These are phyloP conservation scores for Aspergillus brunneoviolaceus DNA, from an alignment of 2,329 filamentous ascomycete genomes.

Conservation along the genomic window DNA sequence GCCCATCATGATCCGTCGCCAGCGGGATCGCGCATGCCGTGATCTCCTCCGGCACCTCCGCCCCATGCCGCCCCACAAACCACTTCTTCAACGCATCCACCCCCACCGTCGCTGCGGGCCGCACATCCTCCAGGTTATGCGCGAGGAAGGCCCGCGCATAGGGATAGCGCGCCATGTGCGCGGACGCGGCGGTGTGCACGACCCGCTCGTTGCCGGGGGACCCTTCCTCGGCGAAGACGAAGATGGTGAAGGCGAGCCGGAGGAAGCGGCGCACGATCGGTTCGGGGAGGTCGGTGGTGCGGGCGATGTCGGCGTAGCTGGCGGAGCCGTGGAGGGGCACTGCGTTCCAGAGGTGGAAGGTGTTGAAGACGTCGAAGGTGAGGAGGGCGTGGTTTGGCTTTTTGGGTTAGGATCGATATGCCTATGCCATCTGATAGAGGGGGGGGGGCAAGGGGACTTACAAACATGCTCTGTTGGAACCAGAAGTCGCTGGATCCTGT, in stretches of 20 bases:
- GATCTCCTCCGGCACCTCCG: too few species aligned
- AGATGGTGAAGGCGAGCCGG: neutral
- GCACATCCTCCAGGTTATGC: neutral
- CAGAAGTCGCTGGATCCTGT: too few species aligned
- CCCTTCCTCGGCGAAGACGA: neutral
- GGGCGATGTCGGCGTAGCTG: neutral
- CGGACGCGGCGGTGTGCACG: neutral
- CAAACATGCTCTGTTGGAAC: too few species aligned
- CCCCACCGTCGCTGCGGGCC: neutral
- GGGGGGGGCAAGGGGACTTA: too few species aligned
- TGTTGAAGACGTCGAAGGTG: too few species aligned
- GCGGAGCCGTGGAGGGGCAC: neutral
- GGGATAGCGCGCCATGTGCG: neutral
- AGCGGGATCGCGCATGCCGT: too few species aligned
- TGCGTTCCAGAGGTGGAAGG: too few species aligned
- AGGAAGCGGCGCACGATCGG: neutral
- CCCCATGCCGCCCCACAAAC: neutral
- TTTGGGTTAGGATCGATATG: too few species aligned
- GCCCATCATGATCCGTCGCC: too few species aligned
- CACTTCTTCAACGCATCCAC: neutral
- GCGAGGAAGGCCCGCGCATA: neutral
- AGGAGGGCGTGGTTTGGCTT: too few species aligned
- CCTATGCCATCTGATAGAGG: too few species aligned
- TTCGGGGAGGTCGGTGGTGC: neutral
- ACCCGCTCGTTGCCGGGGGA: neutral